Evolutionary conservation across 108 stramenopile species (phyloP), one percentile per base, ranked within the genome.

Genomic region (Skeletonema marinoi): DNA sequence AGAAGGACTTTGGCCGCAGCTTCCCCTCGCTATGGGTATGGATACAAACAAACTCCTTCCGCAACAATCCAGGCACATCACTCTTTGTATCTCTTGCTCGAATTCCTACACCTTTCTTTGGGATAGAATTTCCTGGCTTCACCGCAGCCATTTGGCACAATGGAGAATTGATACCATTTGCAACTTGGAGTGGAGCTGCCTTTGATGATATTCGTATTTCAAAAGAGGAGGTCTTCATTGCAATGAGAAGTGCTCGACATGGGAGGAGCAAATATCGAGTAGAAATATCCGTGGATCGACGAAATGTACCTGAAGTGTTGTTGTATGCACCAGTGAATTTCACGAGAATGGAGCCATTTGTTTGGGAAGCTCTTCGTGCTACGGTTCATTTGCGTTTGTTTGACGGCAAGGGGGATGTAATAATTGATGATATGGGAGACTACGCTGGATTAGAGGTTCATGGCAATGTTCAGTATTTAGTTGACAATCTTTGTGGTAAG

Each of bases 41-140:
- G 78, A 65, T 78, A 14, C 78, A 78, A 50, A 74, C 78, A 32
- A 78, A 78, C 46, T 74, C 72, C 56, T 78, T 78, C 31, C 78
- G 66, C 0, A 58, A 73, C 1, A 67, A 78, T 67, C 78, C 72
- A 6, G 78, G 78, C 65, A 78, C 78, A 5, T 78, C 78, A 17
- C 73, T 78, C 35, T 78, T 78, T 66, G 72, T 78, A n/a, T 74
- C 73, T 44, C 41, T 78, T 25, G 78, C 78, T 10, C 73, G 78
- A 17, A 73, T 78, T 39, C 78, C 75, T 1, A 69, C 66, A 5
- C 75, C 75, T 17, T 14, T 77, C 16, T 68, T 73, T 13, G 65
- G 78, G 7, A 46, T 73, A 32, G 78, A 73, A 56, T 50, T 78
- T 32, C 78, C 78, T 17, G 78, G 78, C 6, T 78, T 78, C 42